These are phyloP conservation scores for Amaranthus palmeri DNA, from an alignment of 148 eudicot species.

Conservation along the genomic window DNA sequence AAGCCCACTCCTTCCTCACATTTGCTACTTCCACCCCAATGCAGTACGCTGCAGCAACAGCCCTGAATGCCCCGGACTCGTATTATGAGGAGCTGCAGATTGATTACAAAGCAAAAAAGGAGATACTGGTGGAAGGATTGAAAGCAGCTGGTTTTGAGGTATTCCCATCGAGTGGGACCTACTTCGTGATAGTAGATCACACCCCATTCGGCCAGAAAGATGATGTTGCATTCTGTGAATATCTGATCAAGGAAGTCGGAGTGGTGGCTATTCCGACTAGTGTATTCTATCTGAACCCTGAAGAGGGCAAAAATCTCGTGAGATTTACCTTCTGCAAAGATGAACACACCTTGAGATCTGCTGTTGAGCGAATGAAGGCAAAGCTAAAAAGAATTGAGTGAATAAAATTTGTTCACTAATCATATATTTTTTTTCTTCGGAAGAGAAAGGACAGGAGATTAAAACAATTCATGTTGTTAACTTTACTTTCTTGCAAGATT, in stretches of 20 bases:
- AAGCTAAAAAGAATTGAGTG: constrained; percentile 38
- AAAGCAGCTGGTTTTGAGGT: constrained; percentile 76
- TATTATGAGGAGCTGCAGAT: constrained; percentile 63
- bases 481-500: constrained; percentile 7
- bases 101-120: constrained; percentile 73
- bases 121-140: constrained; percentile 75
- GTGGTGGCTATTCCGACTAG: constrained; percentile 97
- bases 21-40: constrained; percentile 96
- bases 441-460: no score
- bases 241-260: constrained; percentile 89
- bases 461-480: constrained; percentile 2
- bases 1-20: constrained; percentile 86
- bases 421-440: neutral
- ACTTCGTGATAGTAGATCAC: constrained; percentile 92
- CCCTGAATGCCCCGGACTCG: constrained; percentile 75
- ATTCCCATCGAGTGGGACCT: constrained; percentile 91
- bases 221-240: constrained; percentile 84
- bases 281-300: constrained; percentile 80
- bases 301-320: constrained; percentile 90
- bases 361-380: constrained; percentile 77
- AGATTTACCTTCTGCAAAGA: constrained; percentile 97
- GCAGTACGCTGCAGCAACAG: constrained; percentile 83
- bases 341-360: constrained; percentile 72
- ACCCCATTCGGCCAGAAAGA: constrained; percentile 80
- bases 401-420: neutral